Percentiles rank a stretch among this genome's conserved stretches.
phyloP scores from a whole-genome alignment of 2,329 filamentous ascomycete genomes.

The Cladosporium phlei region DNA sequence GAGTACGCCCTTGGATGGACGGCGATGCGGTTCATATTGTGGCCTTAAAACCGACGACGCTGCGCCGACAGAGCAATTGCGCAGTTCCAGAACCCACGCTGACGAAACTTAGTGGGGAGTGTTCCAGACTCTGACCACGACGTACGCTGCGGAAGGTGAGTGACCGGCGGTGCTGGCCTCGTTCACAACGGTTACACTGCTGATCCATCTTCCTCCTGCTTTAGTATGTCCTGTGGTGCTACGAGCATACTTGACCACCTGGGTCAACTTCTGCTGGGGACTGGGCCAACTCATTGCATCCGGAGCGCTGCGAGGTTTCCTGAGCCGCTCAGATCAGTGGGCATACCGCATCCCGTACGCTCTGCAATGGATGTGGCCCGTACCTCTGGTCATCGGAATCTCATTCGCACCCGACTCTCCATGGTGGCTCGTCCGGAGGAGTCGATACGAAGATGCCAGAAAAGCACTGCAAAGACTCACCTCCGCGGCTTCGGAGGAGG shows the following conservation, averaged over 20 bases:
- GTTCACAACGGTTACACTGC: too few species aligned
- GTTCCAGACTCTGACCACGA: constrained; percentile 1
- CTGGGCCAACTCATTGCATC: constrained; percentile 35
- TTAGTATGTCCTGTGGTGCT: constrained; percentile 4
- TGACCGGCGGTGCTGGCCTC: too few species aligned
- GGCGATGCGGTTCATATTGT: too few species aligned
- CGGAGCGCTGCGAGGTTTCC: constrained; percentile 29
- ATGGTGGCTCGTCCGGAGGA: constrained; percentile 29
- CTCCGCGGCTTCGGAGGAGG: constrained; percentile 9
- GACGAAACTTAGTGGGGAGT: too few species aligned
- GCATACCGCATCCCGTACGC: constrained; percentile 40
- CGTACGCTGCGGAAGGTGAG: neutral
- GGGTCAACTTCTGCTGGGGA: constrained; percentile 44
- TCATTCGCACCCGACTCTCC: constrained; percentile 31
- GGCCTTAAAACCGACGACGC: too few species aligned
- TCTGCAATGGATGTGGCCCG: constrained; percentile 47
- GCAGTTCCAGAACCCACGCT: too few species aligned
- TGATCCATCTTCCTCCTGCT: too few species aligned
- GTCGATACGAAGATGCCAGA: constrained; percentile 28
- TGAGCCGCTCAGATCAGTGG: constrained; percentile 24
- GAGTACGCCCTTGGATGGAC: too few species aligned
- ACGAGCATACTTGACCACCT: constrained; percentile 31
- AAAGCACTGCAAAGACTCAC: neutral
- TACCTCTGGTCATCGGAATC: constrained; percentile 28
- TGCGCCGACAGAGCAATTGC: too few species aligned